These are phyloP conservation scores for Colletotrichum scovillei DNA, from an alignment of 2,329 filamentous ascomycete genomes.

Conservation along the genomic window DNA sequence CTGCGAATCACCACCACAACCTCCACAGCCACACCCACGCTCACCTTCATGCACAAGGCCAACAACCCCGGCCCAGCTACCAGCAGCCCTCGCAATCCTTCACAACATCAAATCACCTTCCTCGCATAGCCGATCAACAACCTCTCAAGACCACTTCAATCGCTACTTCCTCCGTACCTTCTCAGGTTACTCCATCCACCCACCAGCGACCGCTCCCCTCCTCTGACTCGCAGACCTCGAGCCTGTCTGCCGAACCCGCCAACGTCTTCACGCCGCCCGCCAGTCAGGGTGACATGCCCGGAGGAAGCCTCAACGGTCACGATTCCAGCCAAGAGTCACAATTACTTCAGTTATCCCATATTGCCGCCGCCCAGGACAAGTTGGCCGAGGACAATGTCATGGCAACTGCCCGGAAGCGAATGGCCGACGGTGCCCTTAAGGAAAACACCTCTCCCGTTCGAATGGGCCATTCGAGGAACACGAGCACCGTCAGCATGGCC, in stretches of 20 bases:
- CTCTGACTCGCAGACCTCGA: constrained; percentile 43
- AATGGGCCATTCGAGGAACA: constrained; percentile 75
- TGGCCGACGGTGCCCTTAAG: constrained; percentile 81
- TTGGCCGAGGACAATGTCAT: constrained; percentile 51
- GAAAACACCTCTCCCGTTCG: constrained; percentile 60
- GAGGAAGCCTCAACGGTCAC: constrained; percentile 47
- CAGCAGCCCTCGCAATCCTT: neutral
- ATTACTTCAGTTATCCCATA: constrained; percentile 66
- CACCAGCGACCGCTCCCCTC: constrained; percentile 37
- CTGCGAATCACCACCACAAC: constrained; percentile 27
- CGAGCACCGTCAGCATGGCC: constrained; percentile 72
- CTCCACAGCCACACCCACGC: neutral
- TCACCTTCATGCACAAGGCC: neutral
- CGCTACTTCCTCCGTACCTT: constrained; percentile 38
- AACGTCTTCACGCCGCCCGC: constrained; percentile 43
- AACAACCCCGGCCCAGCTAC: neutral
- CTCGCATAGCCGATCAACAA: constrained; percentile 32
- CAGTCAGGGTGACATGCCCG: constrained; percentile 39
- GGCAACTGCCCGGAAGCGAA: constrained; percentile 74
- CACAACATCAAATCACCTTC: neutral
- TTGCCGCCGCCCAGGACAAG: constrained; percentile 65
- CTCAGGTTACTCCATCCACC: constrained; percentile 11
- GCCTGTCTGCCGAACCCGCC: constrained; percentile 41
- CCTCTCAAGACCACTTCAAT: constrained; percentile 39
- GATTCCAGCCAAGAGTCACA: constrained; percentile 66